Evolutionary conservation across 1,284 basidiomycete genomes (phyloP), one percentile per base, ranked within the genome.

Genomic region (Trichosporon sp.): DNA sequence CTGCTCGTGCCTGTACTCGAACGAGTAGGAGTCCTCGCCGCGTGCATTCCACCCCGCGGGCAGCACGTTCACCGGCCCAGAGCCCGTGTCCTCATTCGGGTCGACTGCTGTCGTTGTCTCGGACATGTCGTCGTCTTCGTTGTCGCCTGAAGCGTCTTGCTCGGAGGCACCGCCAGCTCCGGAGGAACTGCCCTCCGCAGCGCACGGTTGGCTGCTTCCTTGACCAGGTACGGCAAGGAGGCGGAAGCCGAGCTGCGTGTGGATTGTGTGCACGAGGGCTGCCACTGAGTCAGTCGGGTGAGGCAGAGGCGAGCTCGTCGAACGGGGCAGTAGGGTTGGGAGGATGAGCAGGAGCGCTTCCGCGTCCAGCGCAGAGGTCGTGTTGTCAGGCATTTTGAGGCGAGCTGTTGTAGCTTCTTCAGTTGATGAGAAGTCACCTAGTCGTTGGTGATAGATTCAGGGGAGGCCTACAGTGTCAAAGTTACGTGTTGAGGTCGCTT

Each of bases 1-100:
- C 72, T 82, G 81, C 14, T 70, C 76, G 69, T 82, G 81, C 32
- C 69, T 71, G 68, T 83, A 83, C 63, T 75, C 73, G 37, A 82
- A 77, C 36, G 69, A 65, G 65, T 82, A 80, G 11, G 72, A 68
- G 46, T 80, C 76, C 44, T 69, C 77, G 68, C 73, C 75, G 31
- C 78, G 71, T 7, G 61, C 64, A 46, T 75, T 74, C 79, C 79
- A 81, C 1, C 70, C 73, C 10, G 63, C 59, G 29, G 57, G 49
- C 3, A 65, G 58, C 10, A 21, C 57, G 29, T 36, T 57, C n/a
- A 29, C 56, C 46, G 52, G 46, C 44, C 49, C 36, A 13, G 37
- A 25, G 19, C 32, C 16, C 14, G 34, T 40, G 0, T 69, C 70
- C 58, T 73, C 71, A 1, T 74, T 74, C 0, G 71, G 66, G 25